These are phyloP conservation scores for Phaeosphaeriaceae sp. DNA, from an alignment of 2,329 filamentous ascomycete species.

Conservation along the genomic window DNA sequence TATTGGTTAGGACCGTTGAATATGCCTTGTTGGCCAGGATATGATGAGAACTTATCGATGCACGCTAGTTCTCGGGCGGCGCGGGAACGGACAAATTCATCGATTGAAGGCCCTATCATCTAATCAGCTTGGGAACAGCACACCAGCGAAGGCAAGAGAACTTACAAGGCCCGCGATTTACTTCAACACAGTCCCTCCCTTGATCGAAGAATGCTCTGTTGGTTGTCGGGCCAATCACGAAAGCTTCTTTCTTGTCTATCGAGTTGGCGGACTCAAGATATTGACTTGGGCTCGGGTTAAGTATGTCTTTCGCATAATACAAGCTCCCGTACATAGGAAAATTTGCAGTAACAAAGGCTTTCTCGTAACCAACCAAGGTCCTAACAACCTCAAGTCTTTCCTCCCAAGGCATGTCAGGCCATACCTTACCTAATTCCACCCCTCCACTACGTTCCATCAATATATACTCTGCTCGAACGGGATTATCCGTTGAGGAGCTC, in stretches of 20 bases:
- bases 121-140: conserved; percentile 18
- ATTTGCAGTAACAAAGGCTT: conserved; percentile 16
- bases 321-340: conserved; percentile 23
- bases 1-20: conserved; percentile 33
- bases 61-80: conserved; percentile 23
- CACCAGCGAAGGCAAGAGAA: conserved; percentile 10
- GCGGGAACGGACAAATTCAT: conserved; percentile 20
- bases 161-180: conserved; percentile 25
- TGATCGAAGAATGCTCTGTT: conserved; percentile 22
- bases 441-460: conserved; percentile 23
- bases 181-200: conserved; percentile 21
- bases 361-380: conserved; percentile 19
- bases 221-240: conserved; percentile 23
- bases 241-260: conserved; percentile 11
- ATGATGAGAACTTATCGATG: conserved; percentile 20
- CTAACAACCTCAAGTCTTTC: conserved; percentile 18
- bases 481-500: conserved; percentile 31
- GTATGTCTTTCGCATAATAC: conserved; percentile 26
- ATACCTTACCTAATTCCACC: conserved; percentile 20
- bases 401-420: conserved; percentile 15
- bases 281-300: conserved; percentile 14
- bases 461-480: conserved; percentile 35
- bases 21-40: conserved; percentile 17
- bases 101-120: conserved; percentile 19
- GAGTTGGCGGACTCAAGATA: conserved; percentile 12